Evolutionary conservation across 768 basidiomycete genomes (phyloP), one percentile per base, ranked within the genome.

Genomic region (Fistulinella prunicolor): DNA sequence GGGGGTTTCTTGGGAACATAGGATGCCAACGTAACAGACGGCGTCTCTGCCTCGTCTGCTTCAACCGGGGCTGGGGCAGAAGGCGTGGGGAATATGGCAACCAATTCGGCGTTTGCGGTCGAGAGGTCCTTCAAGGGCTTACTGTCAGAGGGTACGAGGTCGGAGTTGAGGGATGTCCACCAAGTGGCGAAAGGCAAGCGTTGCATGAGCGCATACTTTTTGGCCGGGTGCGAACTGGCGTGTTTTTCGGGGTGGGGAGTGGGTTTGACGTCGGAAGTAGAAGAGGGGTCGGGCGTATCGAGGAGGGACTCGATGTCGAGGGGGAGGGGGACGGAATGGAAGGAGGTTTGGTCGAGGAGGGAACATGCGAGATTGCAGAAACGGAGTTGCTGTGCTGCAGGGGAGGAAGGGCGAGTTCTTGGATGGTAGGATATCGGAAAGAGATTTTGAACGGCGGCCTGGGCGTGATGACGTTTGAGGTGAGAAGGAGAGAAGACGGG

Each of bases 191-290:
- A 77, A 1, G 90, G 87, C 7, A 93, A 72, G 50, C 82, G 83
- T 58, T 93, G 89, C 55, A 91, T 75, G 38, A 93, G 79, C 3
- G 90, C 89, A 66, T 85, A 90, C 59, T 75, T 80, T 44, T 76
- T 79, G n/a, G n/a, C n/a, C n/a, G n/a, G n/a, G n/a, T n/a, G n/a
- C n/a, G 44, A 21, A 41, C 51, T 68, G 55, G 51, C 68, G 53
- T 38, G 67, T 49, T 55, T 70, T 56, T 58, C 64, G 20, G 61
- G 57, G 21, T 42, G 49, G 19, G 55, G 38, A 0, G 36, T 36
- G 7, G 60, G 50, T 37, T 65, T 65, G n/a, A n/a, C n/a, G n/a
- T n/a, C n/a, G n/a, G n/a, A n/a, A n/a, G n/a, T n/a, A n/a, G n/a
- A n/a, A n/a, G n/a, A n/a, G 3, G 61, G 28, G 8, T 68, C 63